These are phyloP conservation scores for Aspergillus conjunctus DNA, from an alignment of 495 filamentous ascomycete genomes.

Conservation along the genomic window DNA sequence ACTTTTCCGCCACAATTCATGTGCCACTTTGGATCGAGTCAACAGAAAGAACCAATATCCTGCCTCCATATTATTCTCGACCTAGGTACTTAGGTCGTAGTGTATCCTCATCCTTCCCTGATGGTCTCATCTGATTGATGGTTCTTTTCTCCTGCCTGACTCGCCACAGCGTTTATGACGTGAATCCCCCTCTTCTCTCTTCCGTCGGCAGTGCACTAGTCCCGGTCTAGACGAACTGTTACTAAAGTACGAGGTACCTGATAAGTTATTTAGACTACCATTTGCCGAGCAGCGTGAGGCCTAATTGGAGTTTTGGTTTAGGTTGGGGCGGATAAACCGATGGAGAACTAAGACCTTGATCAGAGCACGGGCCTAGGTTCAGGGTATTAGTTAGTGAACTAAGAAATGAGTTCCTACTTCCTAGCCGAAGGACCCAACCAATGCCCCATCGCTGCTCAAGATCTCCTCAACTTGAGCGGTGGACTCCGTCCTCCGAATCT, in stretches of 20 bases:
- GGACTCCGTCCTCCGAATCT: not conserved
- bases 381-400: not conserved
- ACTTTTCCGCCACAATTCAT: not conserved
- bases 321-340: not conserved
- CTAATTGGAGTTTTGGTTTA: too few relatives aligned
- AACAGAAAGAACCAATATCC: too few relatives aligned
- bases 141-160: constrained; percentile 10
- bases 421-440: not conserved
- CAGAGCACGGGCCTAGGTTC: not conserved
- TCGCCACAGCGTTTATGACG: constrained; percentile 17
- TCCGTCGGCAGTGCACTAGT: not conserved
- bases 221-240: constrained; percentile 9
- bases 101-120: constrained; percentile 4
- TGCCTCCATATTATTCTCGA: not conserved
- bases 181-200: not conserved
- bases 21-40: not conserved
- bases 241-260: not conserved
- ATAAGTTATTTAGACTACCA: not conserved
- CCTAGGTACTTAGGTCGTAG: not conserved
- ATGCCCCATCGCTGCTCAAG: not conserved
- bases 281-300: too few relatives aligned
- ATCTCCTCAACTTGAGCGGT: not conserved
- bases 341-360: not conserved
- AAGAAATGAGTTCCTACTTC: not conserved
- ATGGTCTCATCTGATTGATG: not conserved